Percentiles rank a stretch among this genome's conserved stretches.
Evolutionary conservation across 768 basidiomycete species (phyloP).

Genomic region (Lactarius psammicola): DNA sequence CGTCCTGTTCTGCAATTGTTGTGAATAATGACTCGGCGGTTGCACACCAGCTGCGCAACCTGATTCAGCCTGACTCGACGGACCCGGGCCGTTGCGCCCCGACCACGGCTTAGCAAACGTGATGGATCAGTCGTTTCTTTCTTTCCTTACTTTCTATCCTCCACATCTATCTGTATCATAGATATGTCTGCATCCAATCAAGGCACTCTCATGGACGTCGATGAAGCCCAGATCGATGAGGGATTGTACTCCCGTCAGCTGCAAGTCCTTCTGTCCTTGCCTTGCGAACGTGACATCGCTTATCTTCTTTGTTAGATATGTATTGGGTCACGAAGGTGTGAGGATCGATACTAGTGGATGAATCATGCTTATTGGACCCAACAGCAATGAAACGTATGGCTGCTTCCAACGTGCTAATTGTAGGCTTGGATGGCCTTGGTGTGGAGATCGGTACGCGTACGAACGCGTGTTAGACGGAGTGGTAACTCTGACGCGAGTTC

Average conservation of each 20-base stretch:
- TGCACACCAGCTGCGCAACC: background rate
- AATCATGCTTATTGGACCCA: background rate
- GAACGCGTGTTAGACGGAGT: conserved; percentile 5
- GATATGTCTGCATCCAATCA: conserved; percentile 35
- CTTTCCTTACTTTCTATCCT: background rate
- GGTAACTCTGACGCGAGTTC: conserved; percentile 17
- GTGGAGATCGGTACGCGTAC: conserved; percentile 79
- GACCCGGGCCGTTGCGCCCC: conserved; percentile 10
- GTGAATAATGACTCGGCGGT: conserved; percentile 5
- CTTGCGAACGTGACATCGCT: conserved; percentile 18
- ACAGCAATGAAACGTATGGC: conserved; percentile 99
- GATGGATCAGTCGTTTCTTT: background rate
- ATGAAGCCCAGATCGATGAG: conserved; percentile 88
- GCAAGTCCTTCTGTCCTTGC: conserved; percentile 47
- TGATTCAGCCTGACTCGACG: background rate
- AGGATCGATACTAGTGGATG: background rate
- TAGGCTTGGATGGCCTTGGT: conserved; percentile 89
- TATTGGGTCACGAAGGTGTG: conserved; percentile 93
- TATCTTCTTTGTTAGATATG: conserved; percentile 58
- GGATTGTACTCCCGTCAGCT: conserved; percentile 92
- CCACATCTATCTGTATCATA: conserved; percentile 5
- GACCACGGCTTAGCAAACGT: background rate
- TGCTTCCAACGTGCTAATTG: conserved; percentile 87
- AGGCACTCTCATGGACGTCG: conserved; percentile 72
- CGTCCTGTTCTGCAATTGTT: conserved; percentile 1